phyloP scores from a whole-genome alignment of 2,329 filamentous ascomycete genomes.

The Arthrobotrys conoides region DNA sequence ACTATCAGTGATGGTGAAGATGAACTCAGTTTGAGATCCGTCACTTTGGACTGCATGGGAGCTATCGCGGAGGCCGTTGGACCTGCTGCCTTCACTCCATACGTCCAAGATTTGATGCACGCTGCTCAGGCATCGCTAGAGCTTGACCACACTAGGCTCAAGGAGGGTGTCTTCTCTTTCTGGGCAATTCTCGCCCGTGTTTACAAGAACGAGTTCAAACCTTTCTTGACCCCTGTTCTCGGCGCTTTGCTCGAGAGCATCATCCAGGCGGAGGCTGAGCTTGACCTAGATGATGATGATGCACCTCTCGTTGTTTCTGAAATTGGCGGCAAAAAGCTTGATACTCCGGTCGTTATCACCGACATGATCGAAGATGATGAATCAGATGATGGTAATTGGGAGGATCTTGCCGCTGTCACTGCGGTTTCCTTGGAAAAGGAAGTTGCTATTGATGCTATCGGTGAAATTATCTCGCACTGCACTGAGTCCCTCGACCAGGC shows the following conservation, averaged over 20 bases:
- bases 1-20: constrained; percentile 89
- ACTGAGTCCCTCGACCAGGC: constrained; percentile 82
- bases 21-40: constrained; percentile 88
- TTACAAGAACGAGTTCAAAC: constrained; percentile 85
- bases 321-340: constrained; percentile 70
- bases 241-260: constrained; percentile 86
- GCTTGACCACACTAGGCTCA: constrained; percentile 88
- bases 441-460: constrained; percentile 93
- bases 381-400: constrained; percentile 86
- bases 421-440: constrained; percentile 96
- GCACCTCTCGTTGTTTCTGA: constrained; percentile 67
- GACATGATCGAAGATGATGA: constrained; percentile 76
- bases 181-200: constrained; percentile 97
- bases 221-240: constrained; percentile 83
- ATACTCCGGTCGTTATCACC: constrained; percentile 65
- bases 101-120: constrained; percentile 89
- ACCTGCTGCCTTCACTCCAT: constrained; percentile 86
- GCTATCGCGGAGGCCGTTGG: constrained; percentile 93
- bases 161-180: constrained; percentile 96
- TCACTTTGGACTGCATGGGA: constrained; percentile 92
- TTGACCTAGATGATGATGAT: constrained; percentile 74
- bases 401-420: constrained; percentile 85
- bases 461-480: constrained; percentile 90
- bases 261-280: constrained; percentile 87
- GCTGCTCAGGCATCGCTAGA: constrained; percentile 91